Base-by-base conservation (phyloP, 768 basidiomycete species). In the Podaxis sp. region DNA sequence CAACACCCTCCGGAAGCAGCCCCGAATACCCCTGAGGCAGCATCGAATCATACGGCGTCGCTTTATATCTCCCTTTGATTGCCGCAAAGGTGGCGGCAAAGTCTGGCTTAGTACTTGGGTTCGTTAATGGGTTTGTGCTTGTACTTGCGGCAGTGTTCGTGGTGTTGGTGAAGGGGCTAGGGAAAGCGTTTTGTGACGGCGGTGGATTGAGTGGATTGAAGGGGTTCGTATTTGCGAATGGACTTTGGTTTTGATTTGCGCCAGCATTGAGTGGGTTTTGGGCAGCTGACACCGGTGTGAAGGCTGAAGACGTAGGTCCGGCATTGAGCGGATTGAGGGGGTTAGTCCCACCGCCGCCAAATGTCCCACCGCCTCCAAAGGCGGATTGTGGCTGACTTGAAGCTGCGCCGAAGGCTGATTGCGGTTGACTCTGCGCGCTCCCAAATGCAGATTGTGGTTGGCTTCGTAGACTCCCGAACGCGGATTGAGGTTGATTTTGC, bases 21-120 rank as follows among this genome's bases (percentile, higher is more conserved):
- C 82, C 74, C 38, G 76, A 63, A 71, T 92, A 93, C 66, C 86
- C 79, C n/a, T 67, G 65, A 5, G 89, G 89, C 36, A 92, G 76
- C 25, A 80, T 68, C 36, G 60, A 66, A 62, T 86, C 85, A 66
- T 89, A 90, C 60, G 82, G 82, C 64, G 85, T 82, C 41, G 76
- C 64, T 66, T 78, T 76, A 66, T 78, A 79, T 59, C 75, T 68
- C 77, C 79, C 58, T 74, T 66, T 38, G 69, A 59, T 52, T 64
- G 65, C 17, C 8, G 24, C 57, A 55, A 63, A 55, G 54, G 55
- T 33, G 8, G 59, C 12, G 22, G 61, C 29, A 40, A 66, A 66
- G 29, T 66, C 59, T 36, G 41, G 55, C 55, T 47, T 58, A 27
- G 55, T 51, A 13, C 37, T 49, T 57, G 52, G 51, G 27, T 60